A percentile compares a stretch with the other conserved stretches of the same genome.
Conservation (phyloP, 225 moss, liverwort and hornwort species). For the Marchantia paleacea region DNA sequence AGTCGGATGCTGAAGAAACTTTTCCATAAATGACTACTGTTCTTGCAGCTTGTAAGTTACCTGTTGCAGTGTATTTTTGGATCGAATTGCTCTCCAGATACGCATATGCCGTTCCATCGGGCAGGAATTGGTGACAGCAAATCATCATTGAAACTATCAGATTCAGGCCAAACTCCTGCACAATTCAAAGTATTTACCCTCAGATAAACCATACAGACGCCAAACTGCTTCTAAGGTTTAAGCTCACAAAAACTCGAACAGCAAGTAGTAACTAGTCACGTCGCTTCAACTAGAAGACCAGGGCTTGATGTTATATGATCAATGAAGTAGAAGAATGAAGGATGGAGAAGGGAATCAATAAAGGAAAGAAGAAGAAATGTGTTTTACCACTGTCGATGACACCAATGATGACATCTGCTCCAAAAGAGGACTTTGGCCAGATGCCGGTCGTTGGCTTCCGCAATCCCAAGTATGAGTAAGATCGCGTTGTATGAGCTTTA, state of each 20-base stretch:
- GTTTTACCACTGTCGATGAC: slow-evolving; percentile 15
- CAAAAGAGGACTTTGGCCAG: slow-evolving; percentile 13
- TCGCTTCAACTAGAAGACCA: too few species aligned
- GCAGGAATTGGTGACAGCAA: not conserved
- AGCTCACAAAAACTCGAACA: too few species aligned
- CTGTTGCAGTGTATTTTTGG: slow-evolving; percentile 15
- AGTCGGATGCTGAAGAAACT: too few species aligned
- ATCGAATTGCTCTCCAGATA: slow-evolving; percentile 12
- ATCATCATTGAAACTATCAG: slow-evolving; percentile 19
- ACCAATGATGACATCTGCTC: slow-evolving; percentile 17
- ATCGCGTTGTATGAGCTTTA: slow-evolving; percentile 8
- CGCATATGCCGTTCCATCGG: slow-evolving; percentile 18
- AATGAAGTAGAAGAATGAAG: too few species aligned
- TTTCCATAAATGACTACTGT: too few species aligned
- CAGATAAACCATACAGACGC: too few species aligned
- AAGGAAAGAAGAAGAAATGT: too few species aligned
- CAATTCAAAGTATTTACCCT: not conserved
- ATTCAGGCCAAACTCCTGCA: slow-evolving; percentile 30
- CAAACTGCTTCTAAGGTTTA: too few species aligned
- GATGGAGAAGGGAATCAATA: too few species aligned
- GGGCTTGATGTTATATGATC: too few species aligned
- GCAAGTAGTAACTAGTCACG: too few species aligned
- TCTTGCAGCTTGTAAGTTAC: not conserved
- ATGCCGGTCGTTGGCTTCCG: not conserved
- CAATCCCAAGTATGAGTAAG: slow-evolving; percentile 7